Base-by-base conservation (phyloP, 139 green algal genomes). In the Chlamydomonas schloesseri region DNA sequence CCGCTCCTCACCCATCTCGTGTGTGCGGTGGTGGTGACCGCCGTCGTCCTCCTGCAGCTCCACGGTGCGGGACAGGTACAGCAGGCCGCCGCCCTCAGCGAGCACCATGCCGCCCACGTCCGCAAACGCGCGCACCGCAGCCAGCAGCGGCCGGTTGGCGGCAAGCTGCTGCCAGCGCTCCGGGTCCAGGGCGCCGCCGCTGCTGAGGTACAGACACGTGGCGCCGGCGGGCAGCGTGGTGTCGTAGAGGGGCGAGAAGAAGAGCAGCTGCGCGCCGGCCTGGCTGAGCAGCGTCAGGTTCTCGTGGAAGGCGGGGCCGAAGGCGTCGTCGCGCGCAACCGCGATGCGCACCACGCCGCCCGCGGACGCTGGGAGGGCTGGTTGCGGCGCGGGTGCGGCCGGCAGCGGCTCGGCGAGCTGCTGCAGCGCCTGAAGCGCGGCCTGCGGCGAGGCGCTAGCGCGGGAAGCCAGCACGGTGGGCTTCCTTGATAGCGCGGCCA, bases 221-320 rank as follows among this genome's bases (percentile, higher is more conserved):
- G 98, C 65, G 21, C 93, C 91, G 11, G 68, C 50, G 1, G 97
- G 97, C 57, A 99, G 90, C n/a, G 55, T 23, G 2, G 86, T n/a
- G 68, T 98, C 96, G n/a, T 89, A 71, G 17, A 99, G 69, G 0
- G 97, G 97, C 24, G 97, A 99, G 72, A 99, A 99, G 73, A 87
- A 92, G 15, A 99, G 94, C 24, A 99, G 85, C 82, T 98, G 94
- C 0, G 96, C 95, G 26, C 97, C 97, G 14, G 88, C 84, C 29
- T 87, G 80, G 58, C 88, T 79, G 80, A 97, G 80, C 64, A 96
- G 84, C 21, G 85, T 65, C 53, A 97, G 87, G 83, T 96, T 95
- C 73, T 84, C 74, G 37, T 53, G 74, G 84, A 85, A 80, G 53
- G 33, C 53, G 55, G 74, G 84, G 33, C 74, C 37, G 55, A 89